A percentile compares a stretch with the other conserved stretches of the same genome.
phyloP scores from a whole-genome alignment of 108 stramenopile species.

The Stephanodiscus minutulus region DNA sequence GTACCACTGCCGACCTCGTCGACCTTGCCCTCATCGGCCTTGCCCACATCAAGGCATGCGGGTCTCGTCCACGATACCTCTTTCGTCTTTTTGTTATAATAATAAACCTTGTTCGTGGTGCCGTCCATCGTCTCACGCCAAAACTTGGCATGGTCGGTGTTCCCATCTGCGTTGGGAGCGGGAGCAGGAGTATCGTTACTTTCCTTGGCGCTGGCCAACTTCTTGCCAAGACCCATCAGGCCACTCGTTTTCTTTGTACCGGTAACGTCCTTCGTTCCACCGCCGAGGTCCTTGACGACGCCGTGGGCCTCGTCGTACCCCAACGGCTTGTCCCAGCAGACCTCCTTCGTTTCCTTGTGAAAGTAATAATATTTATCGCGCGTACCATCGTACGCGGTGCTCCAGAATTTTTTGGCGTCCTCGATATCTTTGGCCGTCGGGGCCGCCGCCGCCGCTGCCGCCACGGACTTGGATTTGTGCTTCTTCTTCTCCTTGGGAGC shows the following conservation, averaged over 20 bases:
- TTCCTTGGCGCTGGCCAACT: background rate
- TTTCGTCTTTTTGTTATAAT: conserved; percentile 74
- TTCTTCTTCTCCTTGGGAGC: background rate
- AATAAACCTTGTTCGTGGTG: conserved; percentile 62
- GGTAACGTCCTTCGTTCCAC: background rate
- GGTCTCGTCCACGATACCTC: conserved; percentile 77
- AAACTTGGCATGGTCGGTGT: conserved; percentile 30
- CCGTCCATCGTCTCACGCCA: conserved; percentile 40
- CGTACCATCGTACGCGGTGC: conserved; percentile 2
- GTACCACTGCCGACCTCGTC: conserved; percentile 7
- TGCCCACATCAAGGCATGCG: conserved; percentile 33
- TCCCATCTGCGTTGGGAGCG: conserved; percentile 7
- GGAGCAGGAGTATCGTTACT: background rate
- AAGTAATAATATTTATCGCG: conserved; percentile 28
- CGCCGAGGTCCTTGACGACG: background rate
- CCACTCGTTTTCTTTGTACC: background rate
- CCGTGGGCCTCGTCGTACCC: conserved; percentile 22
- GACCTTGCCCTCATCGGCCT: background rate
- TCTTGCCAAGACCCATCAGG: conserved; percentile 6
- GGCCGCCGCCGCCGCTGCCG: background rate
- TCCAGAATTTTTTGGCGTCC: conserved; percentile 32
- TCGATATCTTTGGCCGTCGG: conserved; percentile 5
- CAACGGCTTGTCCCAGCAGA: conserved; percentile 21
- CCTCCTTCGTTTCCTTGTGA: conserved; percentile 22
- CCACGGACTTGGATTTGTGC: background rate